phyloP scores from a whole-genome alignment of 2,329 filamentous ascomycete genomes.

The Dryadomyces quercus-mongolicae region DNA sequence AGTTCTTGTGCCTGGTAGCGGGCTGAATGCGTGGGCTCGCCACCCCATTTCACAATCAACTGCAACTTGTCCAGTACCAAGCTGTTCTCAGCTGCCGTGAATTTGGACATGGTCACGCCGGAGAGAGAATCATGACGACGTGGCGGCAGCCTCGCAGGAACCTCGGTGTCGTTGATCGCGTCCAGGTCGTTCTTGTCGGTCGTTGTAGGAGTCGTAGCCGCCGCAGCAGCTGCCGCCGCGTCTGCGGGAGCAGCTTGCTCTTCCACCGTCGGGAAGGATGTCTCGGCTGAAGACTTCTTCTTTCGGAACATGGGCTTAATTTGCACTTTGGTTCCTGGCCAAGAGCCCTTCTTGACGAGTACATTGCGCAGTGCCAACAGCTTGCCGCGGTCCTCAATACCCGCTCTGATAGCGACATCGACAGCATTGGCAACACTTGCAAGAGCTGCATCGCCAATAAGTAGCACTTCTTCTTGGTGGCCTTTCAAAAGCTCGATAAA shows the following conservation, averaged over 20 bases:
- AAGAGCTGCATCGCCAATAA: constrained; percentile 83
- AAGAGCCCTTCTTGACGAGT: constrained; percentile 80
- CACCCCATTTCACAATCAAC: constrained; percentile 97
- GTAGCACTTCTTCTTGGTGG: constrained; percentile 88
- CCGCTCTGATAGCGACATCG: constrained; percentile 63
- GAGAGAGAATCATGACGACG: constrained; percentile 74
- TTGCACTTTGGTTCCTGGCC: constrained; percentile 94
- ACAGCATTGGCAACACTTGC: constrained; percentile 84
- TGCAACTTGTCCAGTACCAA: constrained; percentile 92
- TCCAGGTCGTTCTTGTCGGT: neutral
- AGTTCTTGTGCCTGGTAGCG: constrained; percentile 93
- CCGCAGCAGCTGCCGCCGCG: constrained; percentile 10
- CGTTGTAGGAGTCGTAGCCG: neutral
- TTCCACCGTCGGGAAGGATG: constrained; percentile 21
- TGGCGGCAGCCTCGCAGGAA: constrained; percentile 30
- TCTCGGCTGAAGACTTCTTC: constrained; percentile 53
- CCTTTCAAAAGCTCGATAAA: constrained; percentile 92
- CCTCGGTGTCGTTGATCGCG: constrained; percentile 11
- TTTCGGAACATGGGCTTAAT: constrained; percentile 99
- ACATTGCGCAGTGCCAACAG: constrained; percentile 78
- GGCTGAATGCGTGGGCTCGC: constrained; percentile 93
- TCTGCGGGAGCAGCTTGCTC: constrained; percentile 14
- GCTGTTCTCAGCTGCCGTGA: constrained; percentile 86
- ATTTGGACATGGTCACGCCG: constrained; percentile 83
- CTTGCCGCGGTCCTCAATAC: constrained; percentile 75